Conservation (phyloP, 108 stramenopile species). For the Nitzschia putrida region DNA sequence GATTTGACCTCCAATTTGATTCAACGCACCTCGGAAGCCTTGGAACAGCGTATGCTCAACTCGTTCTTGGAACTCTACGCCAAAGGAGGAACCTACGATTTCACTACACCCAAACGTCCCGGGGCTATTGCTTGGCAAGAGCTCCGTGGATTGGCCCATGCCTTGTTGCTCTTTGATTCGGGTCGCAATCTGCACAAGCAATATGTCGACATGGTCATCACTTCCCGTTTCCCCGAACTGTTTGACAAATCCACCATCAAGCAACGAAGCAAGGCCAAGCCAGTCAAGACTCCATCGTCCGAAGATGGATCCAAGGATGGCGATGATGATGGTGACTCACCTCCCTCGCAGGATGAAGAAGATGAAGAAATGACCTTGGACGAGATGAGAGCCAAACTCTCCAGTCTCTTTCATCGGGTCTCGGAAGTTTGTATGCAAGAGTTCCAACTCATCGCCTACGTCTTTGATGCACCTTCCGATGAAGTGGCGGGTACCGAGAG, state of each 20-base stretch:
- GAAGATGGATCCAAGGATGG: not conserved
- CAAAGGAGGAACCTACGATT: constrained; percentile 74
- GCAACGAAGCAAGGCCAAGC: not conserved
- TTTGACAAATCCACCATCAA: constrained; percentile 44
- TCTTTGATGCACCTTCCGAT: constrained; percentile 58
- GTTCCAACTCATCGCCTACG: constrained; percentile 82
- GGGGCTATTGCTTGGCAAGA: constrained; percentile 73
- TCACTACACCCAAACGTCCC: constrained; percentile 47
- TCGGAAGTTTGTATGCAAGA: constrained; percentile 82
- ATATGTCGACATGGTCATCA: constrained; percentile 77
- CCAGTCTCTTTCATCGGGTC: constrained; percentile 80
- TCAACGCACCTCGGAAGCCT: constrained; percentile 59
- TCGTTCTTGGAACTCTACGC: constrained; percentile 68
- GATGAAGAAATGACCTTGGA: constrained; percentile 73
- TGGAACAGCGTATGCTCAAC: constrained; percentile 72
- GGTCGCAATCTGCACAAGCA: constrained; percentile 71
- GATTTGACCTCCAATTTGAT: constrained; percentile 79
- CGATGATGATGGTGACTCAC: not conserved
- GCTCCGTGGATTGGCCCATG: constrained; percentile 65
- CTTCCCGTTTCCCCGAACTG: constrained; percentile 77
- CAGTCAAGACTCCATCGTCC: not conserved
- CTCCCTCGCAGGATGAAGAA: constrained; percentile 41
- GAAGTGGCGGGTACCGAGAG: constrained; percentile 59
- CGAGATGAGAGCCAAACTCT: constrained; percentile 63
- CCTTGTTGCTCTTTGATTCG: constrained; percentile 69